A percentile compares a stretch with the other conserved stretches of the same genome.
These are phyloP conservation scores for Cladophialophora immunda DNA, from an alignment of 2,329 filamentous ascomycete genomes.

Conservation along the genomic window DNA sequence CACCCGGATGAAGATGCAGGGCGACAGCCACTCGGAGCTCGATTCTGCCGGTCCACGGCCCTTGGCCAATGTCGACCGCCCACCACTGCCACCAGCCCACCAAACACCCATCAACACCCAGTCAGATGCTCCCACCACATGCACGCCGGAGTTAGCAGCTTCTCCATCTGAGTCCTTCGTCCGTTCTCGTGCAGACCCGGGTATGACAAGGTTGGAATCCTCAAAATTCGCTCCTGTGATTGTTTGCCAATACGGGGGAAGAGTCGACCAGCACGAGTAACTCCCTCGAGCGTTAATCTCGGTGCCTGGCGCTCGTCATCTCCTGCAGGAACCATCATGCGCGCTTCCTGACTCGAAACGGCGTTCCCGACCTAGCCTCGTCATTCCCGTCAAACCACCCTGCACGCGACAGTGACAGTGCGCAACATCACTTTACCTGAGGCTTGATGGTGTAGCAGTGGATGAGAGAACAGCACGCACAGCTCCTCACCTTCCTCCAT, in stretches of 20 bases:
- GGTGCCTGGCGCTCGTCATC: slow-evolving; percentile 18
- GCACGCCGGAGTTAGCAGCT: slow-evolving; percentile 4
- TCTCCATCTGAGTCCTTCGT: neutral
- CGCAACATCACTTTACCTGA: neutral
- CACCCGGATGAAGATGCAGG: neutral
- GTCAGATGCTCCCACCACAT: neutral
- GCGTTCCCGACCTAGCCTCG: neutral
- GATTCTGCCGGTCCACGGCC: slow-evolving; percentile 7
- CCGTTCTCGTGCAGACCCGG: slow-evolving; percentile 11
- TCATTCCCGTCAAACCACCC: neutral
- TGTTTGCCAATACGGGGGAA: neutral
- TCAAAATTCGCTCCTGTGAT: neutral
- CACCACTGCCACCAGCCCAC: no score
- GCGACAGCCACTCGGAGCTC: slow-evolving; percentile 17
- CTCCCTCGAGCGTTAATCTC: slow-evolving; percentile 4
- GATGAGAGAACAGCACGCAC: neutral
- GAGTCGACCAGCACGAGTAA: neutral
- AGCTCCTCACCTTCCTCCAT: slow-evolving; percentile 19
- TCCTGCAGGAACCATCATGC: slow-evolving; percentile 8
- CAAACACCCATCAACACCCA: neutral
- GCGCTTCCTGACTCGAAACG: neutral
- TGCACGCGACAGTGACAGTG: neutral
- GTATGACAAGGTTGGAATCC: neutral
- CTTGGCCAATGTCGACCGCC: no score
- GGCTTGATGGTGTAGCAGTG: neutral